A percentile compares a stretch with the other conserved stretches of the same genome.
phyloP scores from a whole-genome alignment of 164 flowering plant genomes.

The Warburgia ugandensis region DNA sequence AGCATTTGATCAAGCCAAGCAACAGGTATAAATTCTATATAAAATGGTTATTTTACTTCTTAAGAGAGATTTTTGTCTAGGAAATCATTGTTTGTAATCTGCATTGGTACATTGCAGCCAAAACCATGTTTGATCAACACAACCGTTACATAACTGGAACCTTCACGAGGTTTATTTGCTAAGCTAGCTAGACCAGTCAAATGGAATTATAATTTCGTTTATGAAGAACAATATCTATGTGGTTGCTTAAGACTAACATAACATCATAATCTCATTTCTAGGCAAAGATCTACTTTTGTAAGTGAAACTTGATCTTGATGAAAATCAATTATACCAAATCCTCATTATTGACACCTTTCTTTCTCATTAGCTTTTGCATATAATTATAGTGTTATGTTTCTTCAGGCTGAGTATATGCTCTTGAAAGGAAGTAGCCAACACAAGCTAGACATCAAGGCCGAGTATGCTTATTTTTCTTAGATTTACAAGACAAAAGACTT shows the following conservation, averaged over 20 bases:
- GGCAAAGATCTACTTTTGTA: background rate
- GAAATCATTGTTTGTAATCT: no score
- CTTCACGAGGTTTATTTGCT: no score
- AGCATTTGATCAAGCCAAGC: conserved; percentile 94
- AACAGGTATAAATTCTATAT: no score
- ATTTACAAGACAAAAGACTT: background rate
- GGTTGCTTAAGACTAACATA: background rate
- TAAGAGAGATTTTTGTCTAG: no score
- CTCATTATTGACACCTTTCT: background rate
- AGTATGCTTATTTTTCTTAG: conserved; percentile 43
- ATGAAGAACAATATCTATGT: no score
- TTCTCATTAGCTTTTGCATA: background rate
- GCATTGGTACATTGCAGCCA: background rate
- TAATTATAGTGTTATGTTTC: background rate
- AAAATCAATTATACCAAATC: no score
- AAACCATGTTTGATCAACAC: no score
- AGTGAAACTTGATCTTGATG: no score
- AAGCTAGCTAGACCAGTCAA: no score
- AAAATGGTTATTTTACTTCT: no score
- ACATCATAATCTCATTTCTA: background rate
- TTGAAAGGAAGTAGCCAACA: conserved; percentile 49
- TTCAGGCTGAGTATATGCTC: conserved; percentile 75
- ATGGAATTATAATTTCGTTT: no score
- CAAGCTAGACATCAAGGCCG: conserved; percentile 54
- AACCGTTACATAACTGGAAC: no score